These are phyloP conservation scores for Venturia effusa DNA, from an alignment of 2,329 filamentous ascomycete species.

Conservation along the genomic window DNA sequence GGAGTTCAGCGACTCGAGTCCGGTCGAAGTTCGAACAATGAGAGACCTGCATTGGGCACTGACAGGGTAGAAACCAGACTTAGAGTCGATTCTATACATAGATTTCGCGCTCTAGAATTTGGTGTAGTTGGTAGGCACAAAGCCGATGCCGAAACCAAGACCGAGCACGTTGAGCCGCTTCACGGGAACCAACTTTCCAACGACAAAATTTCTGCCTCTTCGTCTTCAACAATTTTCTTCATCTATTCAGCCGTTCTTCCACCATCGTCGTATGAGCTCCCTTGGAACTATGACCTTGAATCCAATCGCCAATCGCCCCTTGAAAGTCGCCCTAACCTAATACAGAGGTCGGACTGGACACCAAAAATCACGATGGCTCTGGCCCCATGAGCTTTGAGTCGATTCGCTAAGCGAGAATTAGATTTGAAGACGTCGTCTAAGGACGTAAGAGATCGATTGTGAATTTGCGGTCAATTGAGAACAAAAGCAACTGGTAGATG, in stretches of 20 bases:
- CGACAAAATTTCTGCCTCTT: neutral
- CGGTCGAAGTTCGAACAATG: neutral
- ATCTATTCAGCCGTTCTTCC: constrained; percentile 7
- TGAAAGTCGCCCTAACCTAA: neutral
- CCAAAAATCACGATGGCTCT: constrained; percentile 7
- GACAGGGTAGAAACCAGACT: neutral
- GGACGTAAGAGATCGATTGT: no score
- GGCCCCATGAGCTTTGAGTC: constrained; percentile 7
- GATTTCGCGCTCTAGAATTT: neutral
- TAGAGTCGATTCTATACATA: neutral
- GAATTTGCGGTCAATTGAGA: no score
- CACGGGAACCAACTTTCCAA: constrained; percentile 3
- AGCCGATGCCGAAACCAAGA: neutral
- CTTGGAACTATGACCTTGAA: constrained; percentile 9
- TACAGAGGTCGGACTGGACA: constrained; percentile 12
- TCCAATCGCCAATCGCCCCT: neutral
- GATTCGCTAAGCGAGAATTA: constrained; percentile 7
- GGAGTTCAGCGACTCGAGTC: neutral
- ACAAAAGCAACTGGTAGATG: no score
- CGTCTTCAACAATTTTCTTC: constrained; percentile 8
- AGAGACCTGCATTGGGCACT: neutral
- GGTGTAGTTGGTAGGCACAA: neutral
- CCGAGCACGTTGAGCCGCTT: neutral
- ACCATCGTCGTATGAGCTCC: constrained; percentile 9
- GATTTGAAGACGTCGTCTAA: constrained; percentile 9